Conservation (phyloP, 208 protist genomes). For the Sergeia podlipaevii region DNA sequence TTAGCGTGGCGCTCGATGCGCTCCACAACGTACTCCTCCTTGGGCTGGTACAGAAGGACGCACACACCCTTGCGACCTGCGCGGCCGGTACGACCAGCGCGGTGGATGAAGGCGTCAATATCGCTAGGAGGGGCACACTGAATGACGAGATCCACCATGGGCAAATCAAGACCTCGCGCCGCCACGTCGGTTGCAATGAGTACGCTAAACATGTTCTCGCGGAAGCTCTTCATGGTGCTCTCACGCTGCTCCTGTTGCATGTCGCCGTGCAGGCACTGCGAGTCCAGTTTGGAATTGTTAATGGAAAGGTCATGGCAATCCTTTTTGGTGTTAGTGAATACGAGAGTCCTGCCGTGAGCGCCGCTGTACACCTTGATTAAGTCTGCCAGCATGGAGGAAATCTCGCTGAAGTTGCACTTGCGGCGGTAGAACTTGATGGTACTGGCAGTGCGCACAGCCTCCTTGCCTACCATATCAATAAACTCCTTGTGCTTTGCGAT, state of each 20-base stretch:
- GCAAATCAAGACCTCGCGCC: slow-evolving; percentile 82
- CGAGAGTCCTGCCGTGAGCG: slow-evolving; percentile 75
- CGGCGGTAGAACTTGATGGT: slow-evolving; percentile 86
- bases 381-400: slow-evolving; percentile 91
- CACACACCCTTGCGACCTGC: slow-evolving; percentile 90
- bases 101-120: slow-evolving; percentile 96
- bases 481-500: slow-evolving; percentile 88
- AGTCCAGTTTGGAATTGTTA: slow-evolving; percentile 89
- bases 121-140: slow-evolving; percentile 80
- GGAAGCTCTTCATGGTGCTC: slow-evolving; percentile 93
- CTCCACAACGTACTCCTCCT: slow-evolving; percentile 86
- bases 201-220: slow-evolving; percentile 90
- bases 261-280: slow-evolving; percentile 96
- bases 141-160: slow-evolving; percentile 90
- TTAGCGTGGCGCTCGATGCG: slow-evolving; percentile 89
- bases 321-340: slow-evolving; percentile 94
- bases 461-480: slow-evolving; percentile 93
- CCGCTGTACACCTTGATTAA: slow-evolving; percentile 89
- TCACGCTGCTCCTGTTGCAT: slow-evolving; percentile 93
- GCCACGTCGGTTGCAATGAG: slow-evolving; percentile 95
- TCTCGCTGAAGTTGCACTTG: slow-evolving; percentile 90
- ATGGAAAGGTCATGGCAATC: slow-evolving; percentile 89
- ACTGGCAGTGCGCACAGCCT: slow-evolving; percentile 93
- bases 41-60: slow-evolving; percentile 82
- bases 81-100: slow-evolving; percentile 95